These are phyloP conservation scores for Microbotryum violaceum DNA, from an alignment of 1,284 basidiomycete genomes.

Conservation along the genomic window DNA sequence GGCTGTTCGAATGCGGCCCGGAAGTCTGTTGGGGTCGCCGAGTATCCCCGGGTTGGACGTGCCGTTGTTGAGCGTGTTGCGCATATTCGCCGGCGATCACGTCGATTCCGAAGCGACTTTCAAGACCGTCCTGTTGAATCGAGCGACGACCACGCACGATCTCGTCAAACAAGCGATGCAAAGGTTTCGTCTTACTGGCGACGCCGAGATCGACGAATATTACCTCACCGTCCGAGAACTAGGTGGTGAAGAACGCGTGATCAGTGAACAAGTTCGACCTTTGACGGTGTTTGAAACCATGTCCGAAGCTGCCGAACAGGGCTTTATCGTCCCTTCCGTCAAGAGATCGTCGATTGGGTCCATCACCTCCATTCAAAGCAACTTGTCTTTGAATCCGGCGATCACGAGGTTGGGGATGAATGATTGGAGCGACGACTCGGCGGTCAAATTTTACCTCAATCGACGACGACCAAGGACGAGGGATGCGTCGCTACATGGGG, in stretches of 20 bases:
- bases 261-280: conserved; percentile 67
- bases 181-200: conserved; percentile 66
- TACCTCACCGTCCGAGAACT: conserved; percentile 87
- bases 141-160: conserved; percentile 71
- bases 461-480: conserved; percentile 37
- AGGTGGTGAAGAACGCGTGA: conserved; percentile 62
- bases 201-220: conserved; percentile 56
- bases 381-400: conserved; percentile 84
- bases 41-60: conserved; percentile 44
- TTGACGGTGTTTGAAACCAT: conserved; percentile 77
- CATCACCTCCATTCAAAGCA: conserved; percentile 83
- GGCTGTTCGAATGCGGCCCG: conserved; percentile 41
- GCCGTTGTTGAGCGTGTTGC: conserved; percentile 83
- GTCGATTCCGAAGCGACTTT: conserved; percentile 89
- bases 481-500: too few relatives aligned
- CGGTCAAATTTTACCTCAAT: conserved; percentile 92
- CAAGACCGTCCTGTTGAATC: conserved; percentile 90
- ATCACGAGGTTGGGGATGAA: conserved; percentile 89
- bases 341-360: conserved; percentile 88
- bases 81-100: conserved; percentile 84
- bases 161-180: conserved; percentile 86
- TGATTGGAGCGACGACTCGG: conserved; percentile 92
- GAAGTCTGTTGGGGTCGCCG: conserved; percentile 46
- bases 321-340: conserved; percentile 58
- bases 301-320: conserved; percentile 48